Conservation (phyloP, 208 protist species). For the Leishmania major region DNA sequence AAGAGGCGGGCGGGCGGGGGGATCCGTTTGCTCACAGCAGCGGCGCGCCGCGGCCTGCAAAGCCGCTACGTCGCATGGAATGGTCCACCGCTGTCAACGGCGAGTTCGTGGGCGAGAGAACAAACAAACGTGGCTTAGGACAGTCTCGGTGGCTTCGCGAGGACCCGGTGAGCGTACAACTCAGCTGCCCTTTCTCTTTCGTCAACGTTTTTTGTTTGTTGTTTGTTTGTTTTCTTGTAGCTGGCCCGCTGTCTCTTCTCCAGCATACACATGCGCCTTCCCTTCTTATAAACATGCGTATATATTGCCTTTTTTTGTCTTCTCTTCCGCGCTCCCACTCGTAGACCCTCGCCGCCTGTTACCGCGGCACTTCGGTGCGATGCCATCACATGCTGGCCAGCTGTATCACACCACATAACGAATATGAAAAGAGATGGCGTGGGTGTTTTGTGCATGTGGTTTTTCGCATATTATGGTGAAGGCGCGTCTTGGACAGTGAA, state of each 20-base stretch:
- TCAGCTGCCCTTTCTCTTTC: background rate
- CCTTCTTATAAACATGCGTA: background rate
- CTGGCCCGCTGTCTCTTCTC: background rate
- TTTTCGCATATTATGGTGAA: conserved; percentile 7
- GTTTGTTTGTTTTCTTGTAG: too few relatives aligned
- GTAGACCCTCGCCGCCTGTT: background rate
- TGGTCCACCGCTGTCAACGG: background rate
- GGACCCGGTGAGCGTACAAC: background rate
- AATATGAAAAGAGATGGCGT: background rate
- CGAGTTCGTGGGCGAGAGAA: background rate
- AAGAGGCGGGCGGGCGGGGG: background rate
- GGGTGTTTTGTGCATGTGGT: conserved; percentile 3
- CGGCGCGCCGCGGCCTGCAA: background rate
- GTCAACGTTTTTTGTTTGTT: background rate
- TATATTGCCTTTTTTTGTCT: background rate
- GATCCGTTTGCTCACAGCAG: background rate
- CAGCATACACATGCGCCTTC: background rate
- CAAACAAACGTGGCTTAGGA: background rate
- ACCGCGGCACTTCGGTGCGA: background rate
- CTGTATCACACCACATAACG: background rate
- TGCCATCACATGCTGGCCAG: background rate
- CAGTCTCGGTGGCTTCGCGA: background rate
- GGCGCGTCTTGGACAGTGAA: background rate
- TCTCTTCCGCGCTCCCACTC: background rate
- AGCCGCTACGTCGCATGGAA: background rate